phyloP scores from a whole-genome alignment of 2,329 filamentous ascomycete species.

The Cercospora sesami region DNA sequence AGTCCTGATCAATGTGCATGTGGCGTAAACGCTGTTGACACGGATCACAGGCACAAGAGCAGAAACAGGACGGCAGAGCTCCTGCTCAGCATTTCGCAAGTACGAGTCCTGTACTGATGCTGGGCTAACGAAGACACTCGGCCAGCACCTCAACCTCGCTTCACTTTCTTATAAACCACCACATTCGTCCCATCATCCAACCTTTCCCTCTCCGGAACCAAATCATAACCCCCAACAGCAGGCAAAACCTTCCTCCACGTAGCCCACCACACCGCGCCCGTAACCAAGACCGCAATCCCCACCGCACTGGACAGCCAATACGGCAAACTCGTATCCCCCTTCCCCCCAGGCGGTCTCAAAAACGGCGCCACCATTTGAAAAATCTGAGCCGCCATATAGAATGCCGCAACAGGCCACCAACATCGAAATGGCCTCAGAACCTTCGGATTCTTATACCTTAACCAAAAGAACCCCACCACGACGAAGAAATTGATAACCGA shows the following conservation, averaged over 20 bases:
- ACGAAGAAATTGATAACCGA: constrained; percentile 62
- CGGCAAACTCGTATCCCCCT: constrained; percentile 45
- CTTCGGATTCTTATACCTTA: constrained; percentile 61
- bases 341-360: constrained; percentile 44
- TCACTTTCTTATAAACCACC: constrained; percentile 9
- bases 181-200: constrained; percentile 9
- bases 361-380: constrained; percentile 49
- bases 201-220: constrained; percentile 7
- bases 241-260: constrained; percentile 13
- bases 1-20: neutral
- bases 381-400: constrained; percentile 41
- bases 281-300: constrained; percentile 41
- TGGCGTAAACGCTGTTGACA: neutral
- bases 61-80: neutral
- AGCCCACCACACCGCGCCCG: constrained; percentile 16
- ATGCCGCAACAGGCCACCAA: constrained; percentile 60
- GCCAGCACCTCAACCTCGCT: neutral
- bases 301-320: constrained; percentile 50
- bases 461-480: constrained; percentile 59
- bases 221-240: constrained; percentile 1
- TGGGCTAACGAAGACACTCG: neutral
- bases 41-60: neutral
- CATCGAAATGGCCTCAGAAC: constrained; percentile 64
- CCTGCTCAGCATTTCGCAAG: neutral
- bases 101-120: too few species aligned